phyloP scores from a whole-genome alignment of 2,329 filamentous ascomycete genomes.

The Pyrenophora tritici-repentis region DNA sequence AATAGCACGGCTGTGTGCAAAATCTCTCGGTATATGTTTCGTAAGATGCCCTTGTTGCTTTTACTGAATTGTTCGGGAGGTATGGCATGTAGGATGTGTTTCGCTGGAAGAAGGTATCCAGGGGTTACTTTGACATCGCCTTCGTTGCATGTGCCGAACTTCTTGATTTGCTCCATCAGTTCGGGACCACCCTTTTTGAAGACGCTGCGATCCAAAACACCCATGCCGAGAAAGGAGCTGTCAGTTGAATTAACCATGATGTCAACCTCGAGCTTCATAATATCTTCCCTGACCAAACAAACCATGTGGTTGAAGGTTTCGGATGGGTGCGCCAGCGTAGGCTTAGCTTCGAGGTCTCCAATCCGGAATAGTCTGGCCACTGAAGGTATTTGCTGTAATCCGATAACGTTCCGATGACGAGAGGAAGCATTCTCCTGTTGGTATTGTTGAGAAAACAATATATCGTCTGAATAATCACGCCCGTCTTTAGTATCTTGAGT shows the following conservation, averaged over 20 bases:
- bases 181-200: conserved; percentile 36
- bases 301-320: conserved; percentile 34
- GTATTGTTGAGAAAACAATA: conserved; percentile 31
- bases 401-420: conserved; percentile 22
- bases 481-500: conserved; percentile 17
- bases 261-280: conserved; percentile 41
- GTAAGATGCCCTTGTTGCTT: conserved; percentile 31
- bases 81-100: conserved; percentile 37
- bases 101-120: conserved; percentile 37
- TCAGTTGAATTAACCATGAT: conserved; percentile 43
- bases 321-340: conserved; percentile 30
- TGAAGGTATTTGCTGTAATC: conserved; percentile 33
- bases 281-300: conserved; percentile 39
- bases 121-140: conserved; percentile 36
- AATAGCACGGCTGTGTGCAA: conserved; percentile 30
- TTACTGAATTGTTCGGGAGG: conserved; percentile 32
- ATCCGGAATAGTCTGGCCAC: conserved; percentile 35
- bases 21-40: conserved; percentile 37
- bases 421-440: conserved; percentile 10
- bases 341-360: conserved; percentile 28
- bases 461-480: conserved; percentile 31
- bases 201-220: conserved; percentile 38
- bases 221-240: conserved; percentile 30
- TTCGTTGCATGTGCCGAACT: conserved; percentile 31
- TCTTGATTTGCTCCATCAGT: conserved; percentile 27